Evolutionary conservation across 1,284 basidiomycete genomes (phyloP).

Genomic region (Sporisorium reilianum): DNA sequence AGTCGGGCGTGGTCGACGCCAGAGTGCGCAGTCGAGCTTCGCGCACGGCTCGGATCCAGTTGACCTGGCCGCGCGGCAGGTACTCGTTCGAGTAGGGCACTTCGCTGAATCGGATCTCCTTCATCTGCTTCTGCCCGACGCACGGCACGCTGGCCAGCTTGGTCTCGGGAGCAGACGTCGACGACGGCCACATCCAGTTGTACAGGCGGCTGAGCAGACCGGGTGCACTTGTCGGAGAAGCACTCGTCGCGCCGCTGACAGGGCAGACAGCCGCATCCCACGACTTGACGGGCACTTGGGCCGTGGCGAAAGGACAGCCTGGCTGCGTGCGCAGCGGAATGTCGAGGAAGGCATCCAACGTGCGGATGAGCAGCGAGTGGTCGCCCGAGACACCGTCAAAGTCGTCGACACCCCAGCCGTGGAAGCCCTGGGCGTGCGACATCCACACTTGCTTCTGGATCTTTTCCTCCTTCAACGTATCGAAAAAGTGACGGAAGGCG

Average conservation of each 20-base stretch:
- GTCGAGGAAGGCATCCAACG: slow-evolving; percentile 42
- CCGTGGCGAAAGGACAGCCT: slow-evolving; percentile 41
- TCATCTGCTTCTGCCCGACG: slow-evolving; percentile 31
- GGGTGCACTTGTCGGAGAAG: neutral
- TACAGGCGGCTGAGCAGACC: slow-evolving; percentile 29
- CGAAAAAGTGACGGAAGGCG: slow-evolving; percentile 49
- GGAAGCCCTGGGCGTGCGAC: slow-evolving; percentile 52
- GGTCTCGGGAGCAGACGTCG: neutral
- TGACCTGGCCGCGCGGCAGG: slow-evolving; percentile 34
- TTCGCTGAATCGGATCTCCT: slow-evolving; percentile 48
- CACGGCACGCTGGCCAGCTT: slow-evolving; percentile 29
- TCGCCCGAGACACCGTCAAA: slow-evolving; percentile 52
- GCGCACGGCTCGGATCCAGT: slow-evolving; percentile 42
- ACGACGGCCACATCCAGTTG: slow-evolving; percentile 41
- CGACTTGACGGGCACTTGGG: slow-evolving; percentile 24
- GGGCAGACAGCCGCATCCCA: slow-evolving; percentile 36
- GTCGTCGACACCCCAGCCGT: slow-evolving; percentile 50
- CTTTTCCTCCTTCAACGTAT: slow-evolving; percentile 49
- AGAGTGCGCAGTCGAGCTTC: slow-evolving; percentile 26
- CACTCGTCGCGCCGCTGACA: slow-evolving; percentile 16
- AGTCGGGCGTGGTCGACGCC: slow-evolving; percentile 19
- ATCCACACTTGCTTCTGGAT: slow-evolving; percentile 49
- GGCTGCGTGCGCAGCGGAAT: slow-evolving; percentile 42
- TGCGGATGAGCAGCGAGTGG: slow-evolving; percentile 44
- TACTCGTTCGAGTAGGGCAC: slow-evolving; percentile 51